Evolutionary conservation across 148 eudicot genomes (phyloP), one percentile per base, ranked within the genome.

Genomic region (Chenopodium berlandieri): DNA sequence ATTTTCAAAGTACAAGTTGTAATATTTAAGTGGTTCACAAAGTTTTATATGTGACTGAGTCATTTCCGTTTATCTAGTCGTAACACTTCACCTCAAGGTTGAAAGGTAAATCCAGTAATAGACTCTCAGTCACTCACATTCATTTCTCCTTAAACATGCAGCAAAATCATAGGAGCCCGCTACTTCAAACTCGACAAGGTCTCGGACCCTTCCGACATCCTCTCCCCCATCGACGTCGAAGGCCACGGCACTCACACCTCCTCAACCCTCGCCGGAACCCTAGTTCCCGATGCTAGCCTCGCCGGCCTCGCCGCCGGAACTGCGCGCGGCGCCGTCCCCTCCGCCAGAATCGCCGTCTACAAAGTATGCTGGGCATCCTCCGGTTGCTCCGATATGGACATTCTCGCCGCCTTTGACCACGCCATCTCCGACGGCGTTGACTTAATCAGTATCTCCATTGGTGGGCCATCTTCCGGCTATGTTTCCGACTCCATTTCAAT

Each of bases 221-320:
- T 91, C 30, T 90, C 95, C 9, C 95, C 95, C 0, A 7, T 87
- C 25, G 95, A 92, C 65, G 84, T 88, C 4, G 85, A 88, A 25
- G 95, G 95, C 50, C 95, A 92, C 52, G 95, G 95, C 47, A 92
- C 95, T n/a, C 95, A 92, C 86, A 90, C 93, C 4, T 90, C 95
- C 10, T 92, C 95, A 46, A 92, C 93, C 31, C 60, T 80, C 44
- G 93, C 90, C 22, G 95, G 95, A 82, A 82, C 67, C 76, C 80
- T 65, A 37, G 83, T 90, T 16, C 84, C 64, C 32, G 86, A 89
- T 32, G 92, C 95, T 37, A 82, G 75, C 47, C 90, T 92, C 60
- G 78, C 22, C 9, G 95, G 95, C 16, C 86, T 90, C 3, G 95
- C 92, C 52, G 73, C 47, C 12, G 95, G 95, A 30, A 89, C 87